Evolutionary conservation across 2,329 filamentous ascomycete species (phyloP).

Genomic region (Penicillium aurantiogriseum): DNA sequence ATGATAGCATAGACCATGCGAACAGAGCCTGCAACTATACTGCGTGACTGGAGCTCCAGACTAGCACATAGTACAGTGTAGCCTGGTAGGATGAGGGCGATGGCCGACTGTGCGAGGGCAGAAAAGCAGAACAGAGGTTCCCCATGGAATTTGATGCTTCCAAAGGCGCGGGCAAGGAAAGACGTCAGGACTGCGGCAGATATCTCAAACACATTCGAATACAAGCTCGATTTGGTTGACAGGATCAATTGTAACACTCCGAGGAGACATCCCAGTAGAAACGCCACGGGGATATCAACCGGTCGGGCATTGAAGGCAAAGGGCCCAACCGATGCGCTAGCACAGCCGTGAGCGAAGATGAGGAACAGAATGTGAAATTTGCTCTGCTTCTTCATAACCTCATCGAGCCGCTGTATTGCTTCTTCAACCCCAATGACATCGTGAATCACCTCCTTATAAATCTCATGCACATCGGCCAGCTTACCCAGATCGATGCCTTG

Average conservation of each 20-base stretch:
- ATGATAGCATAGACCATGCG: slow-evolving; percentile 74
- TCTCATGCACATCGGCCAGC: slow-evolving; percentile 45
- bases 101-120: slow-evolving; percentile 68
- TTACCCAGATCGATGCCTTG: slow-evolving; percentile 47
- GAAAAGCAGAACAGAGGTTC: slow-evolving; percentile 66
- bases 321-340: slow-evolving; percentile 72
- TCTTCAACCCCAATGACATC: slow-evolving; percentile 48
- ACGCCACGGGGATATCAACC: slow-evolving; percentile 75
- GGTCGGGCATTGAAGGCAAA: slow-evolving; percentile 76
- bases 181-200: slow-evolving; percentile 64
- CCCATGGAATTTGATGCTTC: slow-evolving; percentile 54
- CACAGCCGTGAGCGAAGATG: slow-evolving; percentile 71
- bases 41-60: slow-evolving; percentile 67
- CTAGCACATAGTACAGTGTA: slow-evolving; percentile 61
- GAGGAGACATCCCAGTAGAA: slow-evolving; percentile 71
- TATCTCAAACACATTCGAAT: slow-evolving; percentile 64
- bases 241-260: slow-evolving; percentile 72
- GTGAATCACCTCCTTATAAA: slow-evolving; percentile 51
- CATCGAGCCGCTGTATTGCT: slow-evolving; percentile 44
- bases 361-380: slow-evolving; percentile 55
- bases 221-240: slow-evolving; percentile 69
- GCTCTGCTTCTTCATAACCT: slow-evolving; percentile 57
- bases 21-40: slow-evolving; percentile 68
- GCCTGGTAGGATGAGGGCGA: slow-evolving; percentile 71
- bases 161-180: slow-evolving; percentile 67